Evolutionary conservation across 768 basidiomycete species (phyloP), one percentile per base, ranked within the genome.

Genomic region (Russula foetens): DNA sequence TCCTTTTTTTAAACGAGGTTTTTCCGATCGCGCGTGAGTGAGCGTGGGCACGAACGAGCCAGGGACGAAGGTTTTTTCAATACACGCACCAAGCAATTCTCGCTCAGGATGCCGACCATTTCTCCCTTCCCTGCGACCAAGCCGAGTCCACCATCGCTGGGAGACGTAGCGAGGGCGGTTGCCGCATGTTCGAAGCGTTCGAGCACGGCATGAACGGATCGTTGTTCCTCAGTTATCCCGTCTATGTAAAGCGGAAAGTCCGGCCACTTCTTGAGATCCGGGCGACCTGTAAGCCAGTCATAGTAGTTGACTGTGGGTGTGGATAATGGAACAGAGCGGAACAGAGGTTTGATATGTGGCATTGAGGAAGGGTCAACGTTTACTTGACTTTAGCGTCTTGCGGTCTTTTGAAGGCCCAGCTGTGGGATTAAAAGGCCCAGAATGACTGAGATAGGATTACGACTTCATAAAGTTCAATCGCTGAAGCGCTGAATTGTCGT

Each of bases 71-170:
- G 24, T 11, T 41, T 44, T n/a, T n/a, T n/a, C n/a, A n/a, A n/a
- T n/a, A 17, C 7, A 70, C 82, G 63, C 71, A 88, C 89, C 69
- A 84, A 68, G 38, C 80, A 84, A 68, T 90, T 91, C 48, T 85
- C 79, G 70, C 81, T 82, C 68, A 89, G 78, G 17, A 91, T 80
- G 7, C 86, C 89, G 21, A 89, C 76, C 24, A 88, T 80, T 54
- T 86, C 84, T 0, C 78, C 74, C 51, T 70, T 67, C 7, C 45
- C 52, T 12, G 54, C 14, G 2, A 15, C 9, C 12, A 90, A 67
- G 0, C 79, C 85, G 1, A 87, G 73, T 0, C 88, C 86, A 0
- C 85, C 85, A 19, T 78, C 69, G 0, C 72, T 64, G 14, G 72
- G 59, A 6, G 80, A 75, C 3, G 64, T 31, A 23, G 58, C 23